Base-by-base conservation (phyloP, 73 alveolate genomes). In the Tetrahymena borealis region DNA sequence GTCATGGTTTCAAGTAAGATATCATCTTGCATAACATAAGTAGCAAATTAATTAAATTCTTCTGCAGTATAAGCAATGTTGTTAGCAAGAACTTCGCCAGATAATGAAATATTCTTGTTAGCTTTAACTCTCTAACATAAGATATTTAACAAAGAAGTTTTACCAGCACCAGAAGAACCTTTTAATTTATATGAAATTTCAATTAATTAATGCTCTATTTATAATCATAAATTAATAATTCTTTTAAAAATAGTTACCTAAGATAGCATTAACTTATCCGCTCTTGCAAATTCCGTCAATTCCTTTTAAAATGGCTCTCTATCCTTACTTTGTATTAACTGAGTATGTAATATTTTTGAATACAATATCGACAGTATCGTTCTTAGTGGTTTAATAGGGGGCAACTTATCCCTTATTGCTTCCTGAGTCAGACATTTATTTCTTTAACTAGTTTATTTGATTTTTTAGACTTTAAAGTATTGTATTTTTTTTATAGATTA, bases 21-120 rank as follows among this genome's bases (percentile, higher is more conserved):
- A 78, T 95, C 97, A 91, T 95, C 97, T 94, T 95, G 96, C 77
- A 32, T 91, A 36, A 94, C 97, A 91, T 94, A 95, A 36, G 94
- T 93, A 11, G 94, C 96, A 36, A 91, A 78, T 32, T 85, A 39
- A 24, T 78, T 92, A 91, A 94, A 94, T 13, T 77, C 32, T 7
- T 79, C 40, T 13, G 43, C 40, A n/a, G 15, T 31, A 11, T 79
- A 79, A 28, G 91, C 0, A 13, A 9, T 4, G 0, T 79, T 33
- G 13, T 79, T 79, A 28, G 91, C 91, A 1, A 38, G 28, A 38
- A 79, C 20, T 0, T 31, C 10, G 10, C 91, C 91, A n/a, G 20
- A 28, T 31, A 79, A 78, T 32, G 10, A 40, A 7, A 15, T 32
- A 11, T 40, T 39, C 18, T 39, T n/a, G 2, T 90, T 41, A 32